Conservation (phyloP, 2,329 filamentous ascomycete genomes). For the Botryotinia calthae region DNA sequence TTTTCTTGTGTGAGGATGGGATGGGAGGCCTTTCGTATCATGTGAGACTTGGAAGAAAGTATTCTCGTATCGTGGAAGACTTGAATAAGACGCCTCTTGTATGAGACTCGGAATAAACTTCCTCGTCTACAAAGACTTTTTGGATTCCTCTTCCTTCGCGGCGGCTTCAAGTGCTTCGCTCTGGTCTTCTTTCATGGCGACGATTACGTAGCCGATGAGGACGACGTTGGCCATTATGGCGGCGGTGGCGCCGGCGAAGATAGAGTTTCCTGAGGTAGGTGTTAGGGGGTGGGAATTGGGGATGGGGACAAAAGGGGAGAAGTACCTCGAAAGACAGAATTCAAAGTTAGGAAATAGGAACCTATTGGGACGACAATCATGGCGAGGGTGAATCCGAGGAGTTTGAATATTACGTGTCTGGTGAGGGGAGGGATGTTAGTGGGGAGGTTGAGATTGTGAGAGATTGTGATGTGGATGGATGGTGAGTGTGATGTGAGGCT, state of each 20-base stretch:
- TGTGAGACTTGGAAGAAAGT: too few species aligned
- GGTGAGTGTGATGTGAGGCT: not conserved
- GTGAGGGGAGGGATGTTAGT: not conserved
- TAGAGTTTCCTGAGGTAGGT: slow-evolving; percentile 69
- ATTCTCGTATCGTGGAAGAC: not conserved
- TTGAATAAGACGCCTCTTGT: too few species aligned
- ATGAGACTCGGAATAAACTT: not conserved
- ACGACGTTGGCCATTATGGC: slow-evolving; percentile 91
- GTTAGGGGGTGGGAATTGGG: not conserved
- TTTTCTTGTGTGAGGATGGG: not conserved
- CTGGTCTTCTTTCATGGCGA: slow-evolving; percentile 85
- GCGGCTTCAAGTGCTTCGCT: slow-evolving; percentile 42
- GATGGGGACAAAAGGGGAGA: slow-evolving; percentile 17
- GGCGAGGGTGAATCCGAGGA: slow-evolving; percentile 84
- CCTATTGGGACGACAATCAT: slow-evolving; percentile 88
- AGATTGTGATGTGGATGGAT: not conserved
- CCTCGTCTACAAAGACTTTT: slow-evolving; percentile 19
- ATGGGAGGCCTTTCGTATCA: not conserved
- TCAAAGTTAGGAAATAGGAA: slow-evolving; percentile 80
- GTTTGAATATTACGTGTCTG: slow-evolving; percentile 85
- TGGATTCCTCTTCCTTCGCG: slow-evolving; percentile 41
- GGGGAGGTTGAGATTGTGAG: not conserved
- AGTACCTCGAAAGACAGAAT: slow-evolving; percentile 74
- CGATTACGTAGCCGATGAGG: slow-evolving; percentile 82
- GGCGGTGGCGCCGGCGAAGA: slow-evolving; percentile 79